Base-by-base conservation (phyloP, 306 rosid species). In the Argentina anserina region DNA sequence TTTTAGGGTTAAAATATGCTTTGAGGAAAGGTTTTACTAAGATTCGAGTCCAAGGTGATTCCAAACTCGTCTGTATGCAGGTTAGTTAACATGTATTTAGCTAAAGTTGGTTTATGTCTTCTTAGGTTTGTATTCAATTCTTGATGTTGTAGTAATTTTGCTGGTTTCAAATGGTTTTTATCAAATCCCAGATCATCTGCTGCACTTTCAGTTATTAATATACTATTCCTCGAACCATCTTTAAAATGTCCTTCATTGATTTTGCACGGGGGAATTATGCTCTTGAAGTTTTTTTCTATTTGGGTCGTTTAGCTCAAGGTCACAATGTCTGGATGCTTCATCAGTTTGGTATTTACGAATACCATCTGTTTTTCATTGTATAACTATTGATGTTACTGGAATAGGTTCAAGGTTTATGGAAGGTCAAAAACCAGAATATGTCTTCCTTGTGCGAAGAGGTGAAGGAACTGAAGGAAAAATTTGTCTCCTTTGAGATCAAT, bases 61-160 rank as follows among this genome's bases (percentile, higher is more conserved):
- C 98, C 84, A 94, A 91, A 80, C 98, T 94, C 60, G 90, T 94
- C 73, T 94, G 96, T 84, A 82, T 82, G 96, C 98, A 94, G 98
- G 98, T 94, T 77, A 74, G 88, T 75, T 81, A 3, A n/a, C 18
- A 10, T 52, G 12, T 20, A 14, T 39, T 65, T 47, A 60, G 37
- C n/a, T 39, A 2, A 63, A 13, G 45, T 50, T 52, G 65, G 28
- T 80, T 11, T 13, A 55, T 36, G 33, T 1, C 20, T 49, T 55
- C 6, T 49, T 39, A 59, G 55, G 14, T 0, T 65, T 69, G 28
- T 52, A 49, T 56, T 36, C 47, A 18, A 5, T 65, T 43, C 6
- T 64, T 56, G 67, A 39, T 6, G 14, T 56, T 40, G 40, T 12
- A 28, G 3, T 26, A 10, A 17, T 58, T 58, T 26, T 13, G 14